These are phyloP conservation scores for Amaranthus cruentus DNA, from an alignment of 148 eudicot species.

Conservation along the genomic window DNA sequence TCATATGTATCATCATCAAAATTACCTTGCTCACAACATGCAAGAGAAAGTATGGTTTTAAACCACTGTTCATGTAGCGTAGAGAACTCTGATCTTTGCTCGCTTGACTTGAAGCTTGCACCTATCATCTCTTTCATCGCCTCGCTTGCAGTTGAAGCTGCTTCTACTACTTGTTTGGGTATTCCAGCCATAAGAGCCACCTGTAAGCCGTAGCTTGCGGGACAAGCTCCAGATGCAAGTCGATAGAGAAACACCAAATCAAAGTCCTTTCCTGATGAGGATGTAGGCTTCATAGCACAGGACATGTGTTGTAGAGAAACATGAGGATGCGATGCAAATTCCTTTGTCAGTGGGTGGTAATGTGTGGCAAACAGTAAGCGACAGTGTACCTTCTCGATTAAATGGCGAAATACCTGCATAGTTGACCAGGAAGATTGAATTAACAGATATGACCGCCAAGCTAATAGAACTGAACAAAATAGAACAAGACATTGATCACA, in stretches of 20 bases:
- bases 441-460: not conserved
- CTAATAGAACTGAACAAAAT: not conserved
- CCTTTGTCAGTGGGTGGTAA: conserved; percentile 95
- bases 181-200: conserved; percentile 95
- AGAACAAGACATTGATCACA: not conserved
- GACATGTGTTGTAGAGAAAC: conserved; percentile 90
- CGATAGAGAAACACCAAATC: conserved; percentile 76
- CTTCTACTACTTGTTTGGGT: conserved; percentile 64
- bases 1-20: conserved; percentile 61
- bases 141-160: conserved; percentile 57
- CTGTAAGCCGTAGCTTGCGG: conserved; percentile 93
- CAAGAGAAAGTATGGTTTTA: conserved; percentile 41
- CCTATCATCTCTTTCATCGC: conserved; percentile 65
- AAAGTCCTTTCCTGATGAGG: conserved; percentile 27
- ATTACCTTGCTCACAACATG: conserved; percentile 27
- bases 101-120: conserved; percentile 72
- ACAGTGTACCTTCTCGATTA: conserved; percentile 82
- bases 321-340: conserved; percentile 82
- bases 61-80: conserved; percentile 83
- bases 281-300: conserved; percentile 48
- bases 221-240: conserved; percentile 80
- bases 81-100: conserved; percentile 76
- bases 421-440: not conserved
- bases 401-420: conserved; percentile 83
- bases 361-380: conserved; percentile 94